Conservation (phyloP, 805 yeast species). For the Saccharomyces kudriavzevii region DNA sequence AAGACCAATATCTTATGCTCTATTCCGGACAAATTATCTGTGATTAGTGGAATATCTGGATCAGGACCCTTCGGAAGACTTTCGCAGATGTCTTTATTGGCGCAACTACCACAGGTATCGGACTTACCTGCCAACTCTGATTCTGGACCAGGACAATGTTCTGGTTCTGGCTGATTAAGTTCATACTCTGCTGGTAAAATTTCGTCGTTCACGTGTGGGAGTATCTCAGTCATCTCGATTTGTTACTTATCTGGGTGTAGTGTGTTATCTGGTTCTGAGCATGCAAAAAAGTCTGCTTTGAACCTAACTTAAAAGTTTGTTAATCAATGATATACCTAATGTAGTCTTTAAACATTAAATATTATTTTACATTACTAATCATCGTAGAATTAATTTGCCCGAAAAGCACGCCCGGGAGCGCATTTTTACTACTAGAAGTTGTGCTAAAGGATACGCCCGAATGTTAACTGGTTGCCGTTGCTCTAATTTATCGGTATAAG, state of each 20-base stretch:
- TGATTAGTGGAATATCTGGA: slow-evolving; percentile 77
- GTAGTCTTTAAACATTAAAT: not conserved
- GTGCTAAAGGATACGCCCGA: not conserved
- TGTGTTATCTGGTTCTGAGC: not conserved
- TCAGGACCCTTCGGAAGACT: slow-evolving; percentile 90
- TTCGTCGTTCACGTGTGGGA: slow-evolving; percentile 7
- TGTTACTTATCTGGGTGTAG: not conserved
- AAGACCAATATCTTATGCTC: slow-evolving; percentile 78
- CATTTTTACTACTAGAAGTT: not conserved
- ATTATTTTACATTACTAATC: not conserved
- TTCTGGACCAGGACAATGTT: slow-evolving; percentile 98
- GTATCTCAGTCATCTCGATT: slow-evolving; percentile 5
- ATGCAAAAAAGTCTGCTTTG: not conserved
- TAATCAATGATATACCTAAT: not conserved
- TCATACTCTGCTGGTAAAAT: slow-evolving; percentile 23
- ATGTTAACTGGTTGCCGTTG: not conserved
- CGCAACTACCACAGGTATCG: slow-evolving; percentile 92
- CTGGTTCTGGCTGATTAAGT: slow-evolving; percentile 73
- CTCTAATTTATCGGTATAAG: not conserved
- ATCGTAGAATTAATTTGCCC: not conserved
- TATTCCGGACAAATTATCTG: slow-evolving; percentile 51
- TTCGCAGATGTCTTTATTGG: slow-evolving; percentile 84
- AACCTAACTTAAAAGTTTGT: not conserved
- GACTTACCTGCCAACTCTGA: slow-evolving; percentile 88
- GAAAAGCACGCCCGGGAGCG: not conserved